Evolutionary conservation across 176 grass and related monocot species (phyloP), one percentile per base, ranked within the genome.

Genomic region (Urochloa ruziziensis): DNA sequence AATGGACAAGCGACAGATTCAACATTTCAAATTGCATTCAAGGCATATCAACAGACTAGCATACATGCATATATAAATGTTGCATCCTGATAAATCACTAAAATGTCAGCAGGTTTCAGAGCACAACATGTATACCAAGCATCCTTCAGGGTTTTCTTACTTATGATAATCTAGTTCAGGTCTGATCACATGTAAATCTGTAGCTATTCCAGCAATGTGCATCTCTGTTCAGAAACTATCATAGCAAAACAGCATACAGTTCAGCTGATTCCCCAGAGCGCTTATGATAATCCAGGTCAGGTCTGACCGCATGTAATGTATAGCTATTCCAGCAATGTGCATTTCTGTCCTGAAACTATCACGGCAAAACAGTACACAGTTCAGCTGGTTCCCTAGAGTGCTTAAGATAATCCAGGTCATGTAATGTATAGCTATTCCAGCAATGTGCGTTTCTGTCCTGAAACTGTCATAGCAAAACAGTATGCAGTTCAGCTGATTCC

Each of bases 1-100:
- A 87, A 80, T 60, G 32, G 74, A 57, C 39, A 61, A 79, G 37
- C 7, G 1, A 60, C n/a, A 82, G 66, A 81, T 76, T 76, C 13
- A 82, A 23, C 21, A 19, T 70, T 24, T 52, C 14, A 81, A 82
- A 82, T 63, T 33, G 28, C 63, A 77, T 65, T 66, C 32, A 61
- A 74, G 73, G 36, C 59, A 32, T 67, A 74, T 54, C 11, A 29
- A 36, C 43, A 79, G 28, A 40, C n/a, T 80, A 52, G 34, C 51
- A 62, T 70, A 54, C 37, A 44, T 70, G 21, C 25, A 1, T 42
- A 81, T 52, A 34, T 19, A 44, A 70, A 85, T 36, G 42, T 51
- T 37, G 53, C 52, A 82, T 19, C 25, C 8, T 1, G 10, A 29
- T 33, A 24, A 33, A 70, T n/a, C 2, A 52, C 63, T 74, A 81